Base-by-base conservation (phyloP, 306 rosid species). In the Trifolium repens region DNA sequence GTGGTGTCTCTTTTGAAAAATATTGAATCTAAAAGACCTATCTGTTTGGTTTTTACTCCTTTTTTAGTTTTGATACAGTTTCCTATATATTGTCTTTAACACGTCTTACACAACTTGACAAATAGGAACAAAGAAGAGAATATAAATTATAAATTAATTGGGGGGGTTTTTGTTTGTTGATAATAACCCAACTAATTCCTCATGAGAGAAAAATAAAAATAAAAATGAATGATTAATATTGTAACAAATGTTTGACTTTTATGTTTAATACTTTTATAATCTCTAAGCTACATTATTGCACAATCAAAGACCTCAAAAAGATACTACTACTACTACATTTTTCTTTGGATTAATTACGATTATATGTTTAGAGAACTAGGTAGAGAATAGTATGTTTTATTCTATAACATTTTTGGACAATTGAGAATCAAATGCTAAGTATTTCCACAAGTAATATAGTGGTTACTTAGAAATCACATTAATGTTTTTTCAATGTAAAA, bases 1-100 rank as follows among this genome's bases (percentile, higher is more conserved):
- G 77, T 82, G 93, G 68, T 76, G 84, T 83, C 82, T 84, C 78
- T 81, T 88, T 58, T 83, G 24, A 68, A 78, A 79, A 78, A 80
- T 75, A 61, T 82, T 88, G 79, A 81, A 81, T 77, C 44, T 19
- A 73, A 58, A 22, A 58, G 64, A 24, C 76, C 73, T 77, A 84
- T 82, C 75, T 65, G 81, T 86, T 84, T 85, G 84, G 63, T 78
- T 72, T 79, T 72, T 79, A 55, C 78, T 67, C 65, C 81, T 64
- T 85, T 68, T 78, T 57, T 76, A 58, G 63, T 67, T 76, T 76
- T 74, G 72, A 34, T 76, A 82, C 78, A 77, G 70, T 70, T 60
- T 79, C 47, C 61, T 12, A 61, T 61, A 30, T 61, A 27, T 57
- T 61, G 69, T 64, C 72, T 68, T 81, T 69, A 62, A 58, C 50